Conservation (phyloP, 805 yeast genomes). For the Monosporozyma aerobia region DNA sequence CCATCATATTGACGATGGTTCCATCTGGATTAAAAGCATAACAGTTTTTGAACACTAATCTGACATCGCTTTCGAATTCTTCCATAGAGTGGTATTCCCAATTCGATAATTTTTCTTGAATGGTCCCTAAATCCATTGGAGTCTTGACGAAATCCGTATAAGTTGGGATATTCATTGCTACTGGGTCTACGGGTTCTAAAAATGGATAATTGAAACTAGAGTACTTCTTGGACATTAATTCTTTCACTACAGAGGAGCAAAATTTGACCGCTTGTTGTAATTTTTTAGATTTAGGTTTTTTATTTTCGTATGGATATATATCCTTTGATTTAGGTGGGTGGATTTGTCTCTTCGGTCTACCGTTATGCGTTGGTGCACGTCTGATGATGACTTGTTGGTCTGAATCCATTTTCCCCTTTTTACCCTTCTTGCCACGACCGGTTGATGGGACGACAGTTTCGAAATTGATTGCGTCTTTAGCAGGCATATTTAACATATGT, state of each 20-base stretch:
- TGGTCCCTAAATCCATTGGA: constrained; percentile 92
- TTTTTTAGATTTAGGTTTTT: constrained; percentile 77
- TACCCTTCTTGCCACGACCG: constrained; percentile 21
- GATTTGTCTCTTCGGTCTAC: constrained; percentile 89
- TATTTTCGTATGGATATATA: constrained; percentile 68
- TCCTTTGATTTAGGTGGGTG: constrained; percentile 96
- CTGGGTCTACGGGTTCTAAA: constrained; percentile 88
- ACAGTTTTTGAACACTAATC: constrained; percentile 80
- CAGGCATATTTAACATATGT: constrained; percentile 87
- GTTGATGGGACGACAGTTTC: constrained; percentile 19
- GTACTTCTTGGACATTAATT: constrained; percentile 73
- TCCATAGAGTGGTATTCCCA: constrained; percentile 85
- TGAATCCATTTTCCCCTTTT: constrained; percentile 21
- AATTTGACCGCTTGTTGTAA: constrained; percentile 81
- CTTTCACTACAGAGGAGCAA: constrained; percentile 74
- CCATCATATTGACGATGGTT: constrained; percentile 93
- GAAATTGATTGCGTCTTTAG: constrained; percentile 35
- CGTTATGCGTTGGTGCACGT: constrained; percentile 66
- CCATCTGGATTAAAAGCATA: constrained; percentile 92
- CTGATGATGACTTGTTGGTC: constrained; percentile 41
- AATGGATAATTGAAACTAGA: constrained; percentile 84
- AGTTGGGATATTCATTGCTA: constrained; percentile 85
- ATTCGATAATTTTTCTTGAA: constrained; percentile 69
- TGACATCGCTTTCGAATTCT: constrained; percentile 74
- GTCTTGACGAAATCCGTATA: constrained; percentile 77